Evolutionary conservation across 1,284 basidiomycete genomes (phyloP), one percentile per base, ranked within the genome.

Genomic region (Tilletia caries): DNA sequence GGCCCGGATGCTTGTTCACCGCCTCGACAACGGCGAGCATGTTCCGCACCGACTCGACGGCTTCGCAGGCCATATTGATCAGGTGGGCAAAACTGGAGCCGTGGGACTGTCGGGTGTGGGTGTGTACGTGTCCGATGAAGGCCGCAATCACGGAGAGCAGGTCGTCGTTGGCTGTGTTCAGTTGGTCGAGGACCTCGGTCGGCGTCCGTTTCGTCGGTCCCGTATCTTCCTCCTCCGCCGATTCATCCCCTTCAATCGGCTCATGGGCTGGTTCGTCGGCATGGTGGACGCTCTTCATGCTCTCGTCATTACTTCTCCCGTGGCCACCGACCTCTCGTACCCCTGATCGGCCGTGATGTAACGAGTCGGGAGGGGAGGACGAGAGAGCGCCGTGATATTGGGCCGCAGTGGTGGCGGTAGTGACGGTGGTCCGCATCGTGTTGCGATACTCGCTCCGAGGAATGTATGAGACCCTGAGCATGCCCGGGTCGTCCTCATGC

Each of bases 51-150:
- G 91, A 90, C 81, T 95, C 93, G 66, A 98, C 92, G 32, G 94
- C 91, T 84, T 96, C 93, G 65, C 91, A 89, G 4, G 95, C 93
- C 71, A 96, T 89, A 76, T 97, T 93, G 82, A 97, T 94, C 82
- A 98, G 88, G 76, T 94, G 91, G 0, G 93, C 93, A 44, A 93
- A 95, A 8, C 93, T 92, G 0, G 94, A 92, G 0, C 79, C 76
- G 83, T 96, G 93, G 23, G 91, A 91, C 29, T 89, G 86, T 67
- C 91, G 89, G 23, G 92, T 91, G 85, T 98, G 92, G 18, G 92
- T 92, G 81, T 98, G 95, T 0, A 93, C 91, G 79, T 97, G 94
- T 0, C 95, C 95, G 78, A 98, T 95, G 83, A 98, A 95, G 2
- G 94, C 94, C 13, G 95, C 95, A 77, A 97, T 93, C 20, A 92